A percentile compares a stretch with the other conserved stretches of the same genome.
phyloP scores from a whole-genome alignment of 805 yeast species.

The Sugiyamaella valdiviana region DNA sequence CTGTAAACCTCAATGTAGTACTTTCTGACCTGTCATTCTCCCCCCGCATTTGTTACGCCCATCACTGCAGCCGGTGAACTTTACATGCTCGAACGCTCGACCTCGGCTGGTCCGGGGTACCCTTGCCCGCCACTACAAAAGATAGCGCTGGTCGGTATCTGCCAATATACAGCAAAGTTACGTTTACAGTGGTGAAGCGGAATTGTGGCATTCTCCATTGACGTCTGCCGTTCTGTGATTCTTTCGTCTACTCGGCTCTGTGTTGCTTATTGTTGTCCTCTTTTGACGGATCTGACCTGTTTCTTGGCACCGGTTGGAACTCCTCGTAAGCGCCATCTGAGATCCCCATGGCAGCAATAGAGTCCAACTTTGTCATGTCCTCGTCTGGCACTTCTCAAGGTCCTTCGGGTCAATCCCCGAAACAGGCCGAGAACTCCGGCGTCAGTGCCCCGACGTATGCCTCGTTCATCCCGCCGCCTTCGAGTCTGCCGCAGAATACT shows the following conservation, averaged over 20 bases:
- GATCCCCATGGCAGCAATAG: slow-evolving; percentile 9
- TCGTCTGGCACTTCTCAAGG: not conserved
- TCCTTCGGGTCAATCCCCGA: not conserved
- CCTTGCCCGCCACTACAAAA: not conserved
- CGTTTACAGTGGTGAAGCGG: too few species aligned
- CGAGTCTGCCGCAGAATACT: slow-evolving; percentile 42
- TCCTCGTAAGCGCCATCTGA: too few species aligned
- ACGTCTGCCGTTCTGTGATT: too few species aligned
- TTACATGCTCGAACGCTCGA: not conserved
- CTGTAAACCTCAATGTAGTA: not conserved
- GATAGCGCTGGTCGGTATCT: not conserved
- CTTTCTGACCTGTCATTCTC: not conserved
- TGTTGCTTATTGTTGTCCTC: not conserved
- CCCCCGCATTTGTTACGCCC: not conserved
- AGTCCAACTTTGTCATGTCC: slow-evolving; percentile 7
- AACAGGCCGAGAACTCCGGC: not conserved
- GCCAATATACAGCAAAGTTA: too few species aligned
- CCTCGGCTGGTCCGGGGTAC: not conserved
- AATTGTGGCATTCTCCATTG: too few species aligned
- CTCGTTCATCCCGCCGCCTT: slow-evolving; percentile 32
- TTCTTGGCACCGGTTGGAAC: too few species aligned
- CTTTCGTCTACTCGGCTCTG: too few species aligned
- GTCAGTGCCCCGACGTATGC: slow-evolving; percentile 28
- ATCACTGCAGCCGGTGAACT: too few species aligned
- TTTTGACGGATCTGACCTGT: not conserved